phyloP scores from a whole-genome alignment of 129 eudicot species.

The Mikania micrantha region DNA sequence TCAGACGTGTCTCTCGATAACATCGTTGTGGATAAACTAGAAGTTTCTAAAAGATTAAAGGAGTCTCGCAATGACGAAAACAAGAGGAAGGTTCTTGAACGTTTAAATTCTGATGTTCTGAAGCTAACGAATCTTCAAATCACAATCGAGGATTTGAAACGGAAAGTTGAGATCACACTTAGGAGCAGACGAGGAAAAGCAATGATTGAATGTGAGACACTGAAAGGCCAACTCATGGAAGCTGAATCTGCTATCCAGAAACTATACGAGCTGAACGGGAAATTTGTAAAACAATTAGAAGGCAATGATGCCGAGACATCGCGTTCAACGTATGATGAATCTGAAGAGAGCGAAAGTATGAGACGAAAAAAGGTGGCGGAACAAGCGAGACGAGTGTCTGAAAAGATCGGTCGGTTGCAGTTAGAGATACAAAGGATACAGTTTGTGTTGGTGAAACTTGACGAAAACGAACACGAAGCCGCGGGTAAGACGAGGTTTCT shows the following conservation, averaged over 20 bases:
- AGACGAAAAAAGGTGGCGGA: slow-evolving; percentile 58
- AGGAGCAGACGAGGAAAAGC: slow-evolving; percentile 50
- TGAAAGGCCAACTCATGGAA: slow-evolving; percentile 69
- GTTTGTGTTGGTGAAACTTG: slow-evolving; percentile 68
- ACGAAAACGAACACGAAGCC: slow-evolving; percentile 37
- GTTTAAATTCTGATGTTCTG: slow-evolving; percentile 74
- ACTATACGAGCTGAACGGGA: slow-evolving; percentile 62
- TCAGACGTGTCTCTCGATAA: slow-evolving; percentile 37
- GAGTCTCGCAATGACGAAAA: slow-evolving; percentile 45
- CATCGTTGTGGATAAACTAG: slow-evolving; percentile 48
- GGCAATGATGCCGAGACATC: neutral
- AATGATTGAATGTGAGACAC: slow-evolving; percentile 44
- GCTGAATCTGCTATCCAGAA: slow-evolving; percentile 61
- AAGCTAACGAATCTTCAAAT: slow-evolving; percentile 82
- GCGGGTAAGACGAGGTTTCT: slow-evolving; percentile 36
- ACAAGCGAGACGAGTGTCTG: slow-evolving; percentile 69
- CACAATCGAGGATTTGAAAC: slow-evolving; percentile 80
- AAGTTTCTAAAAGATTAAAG: slow-evolving; percentile 47
- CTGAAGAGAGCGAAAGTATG: slow-evolving; percentile 35
- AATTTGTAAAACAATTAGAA: slow-evolving; percentile 49
- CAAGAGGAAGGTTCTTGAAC: slow-evolving; percentile 58
- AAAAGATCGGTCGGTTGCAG: slow-evolving; percentile 85
- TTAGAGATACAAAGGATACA: slow-evolving; percentile 82
- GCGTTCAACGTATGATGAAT: neutral
- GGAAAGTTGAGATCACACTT: slow-evolving; percentile 51